Conservation (phyloP, 2,329 filamentous ascomycete genomes). For the Colletotrichum gigasporum region DNA sequence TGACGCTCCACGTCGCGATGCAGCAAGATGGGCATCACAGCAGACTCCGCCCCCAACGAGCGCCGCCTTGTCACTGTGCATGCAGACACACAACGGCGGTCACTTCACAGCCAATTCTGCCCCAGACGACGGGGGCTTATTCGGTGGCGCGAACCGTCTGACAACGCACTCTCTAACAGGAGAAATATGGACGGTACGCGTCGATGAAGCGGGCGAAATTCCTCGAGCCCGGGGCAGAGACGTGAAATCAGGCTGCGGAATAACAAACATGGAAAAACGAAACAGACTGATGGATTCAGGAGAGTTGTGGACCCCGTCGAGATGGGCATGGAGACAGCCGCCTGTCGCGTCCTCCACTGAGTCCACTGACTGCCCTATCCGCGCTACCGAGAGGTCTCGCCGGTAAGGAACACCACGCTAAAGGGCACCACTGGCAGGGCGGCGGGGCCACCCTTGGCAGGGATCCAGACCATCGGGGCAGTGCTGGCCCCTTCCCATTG, state of each 20-base stretch:
- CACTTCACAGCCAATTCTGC: background rate
- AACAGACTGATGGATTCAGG: slow-evolving; percentile 8
- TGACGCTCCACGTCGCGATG: slow-evolving; percentile 20
- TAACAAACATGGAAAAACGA: slow-evolving; percentile 7
- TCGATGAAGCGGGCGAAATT: background rate
- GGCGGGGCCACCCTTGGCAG: background rate
- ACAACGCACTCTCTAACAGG: background rate
- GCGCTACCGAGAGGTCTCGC: slow-evolving; percentile 9
- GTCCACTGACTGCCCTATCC: slow-evolving; percentile 14
- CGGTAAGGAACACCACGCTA: slow-evolving; percentile 21
- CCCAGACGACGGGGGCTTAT: background rate
- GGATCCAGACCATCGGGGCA: slow-evolving; percentile 21
- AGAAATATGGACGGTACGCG: background rate
- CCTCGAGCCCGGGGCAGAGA: background rate
- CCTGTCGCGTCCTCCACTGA: background rate
- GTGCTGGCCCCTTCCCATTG: slow-evolving; percentile 18
- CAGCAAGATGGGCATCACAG: slow-evolving; percentile 2
- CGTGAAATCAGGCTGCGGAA: background rate
- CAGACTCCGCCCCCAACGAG: slow-evolving; percentile 20
- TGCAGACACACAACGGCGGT: background rate
- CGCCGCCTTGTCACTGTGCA: background rate
- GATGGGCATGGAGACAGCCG: no score
- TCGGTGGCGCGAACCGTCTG: slow-evolving; percentile 3
- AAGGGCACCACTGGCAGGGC: background rate
- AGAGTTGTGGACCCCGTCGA: slow-evolving; percentile 6